Percentiles rank a stretch among this genome's conserved stretches.
Evolutionary conservation across 371 early-diverging fungal genomes (phyloP).

Genomic region (Mortierella sp.): DNA sequence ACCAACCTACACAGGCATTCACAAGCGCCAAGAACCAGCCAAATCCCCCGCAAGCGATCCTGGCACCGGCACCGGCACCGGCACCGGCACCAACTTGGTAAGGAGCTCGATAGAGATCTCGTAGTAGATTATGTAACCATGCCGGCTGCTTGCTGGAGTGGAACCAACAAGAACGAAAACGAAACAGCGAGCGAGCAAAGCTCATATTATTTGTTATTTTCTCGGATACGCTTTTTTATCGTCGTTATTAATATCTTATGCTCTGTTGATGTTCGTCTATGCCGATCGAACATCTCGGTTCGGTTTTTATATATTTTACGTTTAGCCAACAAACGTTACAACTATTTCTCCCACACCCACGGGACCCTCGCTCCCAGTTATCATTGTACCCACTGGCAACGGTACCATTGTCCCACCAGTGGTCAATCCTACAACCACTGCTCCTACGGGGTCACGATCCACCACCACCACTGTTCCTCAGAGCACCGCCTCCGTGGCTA

Average conservation of each 20-base stretch:
- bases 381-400: neutral
- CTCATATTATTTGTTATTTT: slow-evolving; percentile 4
- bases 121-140: neutral
- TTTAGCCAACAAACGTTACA: neutral
- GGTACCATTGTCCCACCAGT: neutral
- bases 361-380: neutral
- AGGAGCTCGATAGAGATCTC: neutral
- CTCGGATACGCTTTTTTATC: neutral
- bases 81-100: neutral
- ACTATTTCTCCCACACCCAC: neutral
- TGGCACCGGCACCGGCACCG: too few relatives aligned
- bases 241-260: slow-evolving; percentile 3
- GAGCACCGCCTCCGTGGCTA: slow-evolving; percentile 6
- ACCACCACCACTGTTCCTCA: neutral
- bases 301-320: neutral
- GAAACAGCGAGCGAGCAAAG: neutral
- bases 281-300: slow-evolving; percentile 1
- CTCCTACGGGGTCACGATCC: neutral
- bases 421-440: neutral
- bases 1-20: neutral
- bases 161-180: neutral
- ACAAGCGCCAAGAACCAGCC: neutral
- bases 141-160: too few relatives aligned
- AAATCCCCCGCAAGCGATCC: neutral
- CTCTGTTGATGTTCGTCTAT: neutral